phyloP scores from a whole-genome alignment of 768 basidiomycete species.

The Pleurotus platypus region DNA sequence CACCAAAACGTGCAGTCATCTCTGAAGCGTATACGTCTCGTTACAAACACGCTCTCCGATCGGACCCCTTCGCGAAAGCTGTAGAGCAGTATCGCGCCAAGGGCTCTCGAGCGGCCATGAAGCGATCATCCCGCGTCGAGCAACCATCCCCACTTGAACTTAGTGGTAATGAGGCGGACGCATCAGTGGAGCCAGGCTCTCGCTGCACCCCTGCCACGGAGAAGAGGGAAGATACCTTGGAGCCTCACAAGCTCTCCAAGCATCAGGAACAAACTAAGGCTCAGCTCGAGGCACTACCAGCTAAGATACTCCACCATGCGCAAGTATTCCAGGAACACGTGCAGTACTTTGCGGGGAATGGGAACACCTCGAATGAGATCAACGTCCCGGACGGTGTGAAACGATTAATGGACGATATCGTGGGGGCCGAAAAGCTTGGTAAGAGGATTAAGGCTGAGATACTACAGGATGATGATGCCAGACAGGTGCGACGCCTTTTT shows the following conservation, averaged over 20 bases:
- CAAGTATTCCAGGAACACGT: conserved; percentile 27
- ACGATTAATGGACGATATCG: conserved; percentile 29
- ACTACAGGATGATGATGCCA: conserved; percentile 26
- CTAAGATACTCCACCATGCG: conserved; percentile 25
- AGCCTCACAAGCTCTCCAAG: conserved; percentile 12
- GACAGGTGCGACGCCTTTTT: conserved; percentile 22
- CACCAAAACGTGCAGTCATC: conserved; percentile 38
- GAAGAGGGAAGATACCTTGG: neutral
- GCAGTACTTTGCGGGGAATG: conserved; percentile 24
- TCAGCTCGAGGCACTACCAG: conserved; percentile 29
- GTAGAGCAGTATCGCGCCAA: conserved; percentile 37
- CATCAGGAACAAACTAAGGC: conserved; percentile 16
- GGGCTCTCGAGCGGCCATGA: neutral
- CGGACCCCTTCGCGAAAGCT: conserved; percentile 39
- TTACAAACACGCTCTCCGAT: conserved; percentile 57
- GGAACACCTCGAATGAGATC: conserved; percentile 10
- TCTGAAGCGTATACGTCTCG: conserved; percentile 62
- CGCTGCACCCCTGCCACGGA: neutral
- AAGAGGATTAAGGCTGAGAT: conserved; percentile 28
- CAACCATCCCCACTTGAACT: neutral
- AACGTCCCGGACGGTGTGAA: conserved; percentile 25
- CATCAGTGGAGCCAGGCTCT: neutral
- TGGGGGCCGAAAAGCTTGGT: conserved; percentile 26
- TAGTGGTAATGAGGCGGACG: neutral
- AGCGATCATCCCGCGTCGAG: neutral